Evolutionary conservation across 2,329 filamentous ascomycete genomes (phyloP).

Genomic region (Cadophora gregata): DNA sequence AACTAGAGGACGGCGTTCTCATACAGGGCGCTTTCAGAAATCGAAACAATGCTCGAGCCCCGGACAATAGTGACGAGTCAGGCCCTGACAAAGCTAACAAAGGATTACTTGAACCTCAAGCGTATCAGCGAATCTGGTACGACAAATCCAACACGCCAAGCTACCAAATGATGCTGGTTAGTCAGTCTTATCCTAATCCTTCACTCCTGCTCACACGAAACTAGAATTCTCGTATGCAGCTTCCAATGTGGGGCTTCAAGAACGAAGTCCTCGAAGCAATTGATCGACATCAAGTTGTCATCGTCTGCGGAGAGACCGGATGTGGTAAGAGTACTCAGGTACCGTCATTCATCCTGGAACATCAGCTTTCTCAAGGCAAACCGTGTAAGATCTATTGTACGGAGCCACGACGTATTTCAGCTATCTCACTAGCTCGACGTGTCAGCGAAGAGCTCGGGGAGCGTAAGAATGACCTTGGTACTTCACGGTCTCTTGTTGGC

Average conservation of each 20-base stretch:
- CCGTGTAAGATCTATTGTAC: constrained; percentile 94
- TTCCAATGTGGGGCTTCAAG: constrained; percentile 90
- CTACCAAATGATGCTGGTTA: constrained; percentile 80
- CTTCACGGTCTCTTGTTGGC: constrained; percentile 81
- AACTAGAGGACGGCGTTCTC: constrained; percentile 76
- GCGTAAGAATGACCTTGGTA: constrained; percentile 80
- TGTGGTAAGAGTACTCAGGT: constrained; percentile 98
- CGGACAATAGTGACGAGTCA: constrained; percentile 56
- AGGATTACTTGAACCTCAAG: constrained; percentile 39
- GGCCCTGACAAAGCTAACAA: constrained; percentile 45
- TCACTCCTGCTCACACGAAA: constrained; percentile 40
- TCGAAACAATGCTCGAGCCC: constrained; percentile 55
- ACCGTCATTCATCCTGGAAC: constrained; percentile 90
- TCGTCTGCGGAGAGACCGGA: constrained; percentile 95
- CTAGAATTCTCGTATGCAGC: constrained; percentile 69
- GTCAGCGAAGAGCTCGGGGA: constrained; percentile 97
- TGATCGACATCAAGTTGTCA: constrained; percentile 81
- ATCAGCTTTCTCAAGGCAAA: constrained; percentile 80
- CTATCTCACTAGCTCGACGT: constrained; percentile 88
- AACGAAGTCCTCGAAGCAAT: constrained; percentile 79
- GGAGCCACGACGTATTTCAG: constrained; percentile 93
- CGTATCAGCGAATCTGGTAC: constrained; percentile 63
- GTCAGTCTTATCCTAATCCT: constrained; percentile 34
- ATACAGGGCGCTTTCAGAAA: constrained; percentile 77
- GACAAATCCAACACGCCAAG: constrained; percentile 61